Base-by-base conservation (phyloP, 805 yeast genomes). In the Ogataea methylovora region DNA sequence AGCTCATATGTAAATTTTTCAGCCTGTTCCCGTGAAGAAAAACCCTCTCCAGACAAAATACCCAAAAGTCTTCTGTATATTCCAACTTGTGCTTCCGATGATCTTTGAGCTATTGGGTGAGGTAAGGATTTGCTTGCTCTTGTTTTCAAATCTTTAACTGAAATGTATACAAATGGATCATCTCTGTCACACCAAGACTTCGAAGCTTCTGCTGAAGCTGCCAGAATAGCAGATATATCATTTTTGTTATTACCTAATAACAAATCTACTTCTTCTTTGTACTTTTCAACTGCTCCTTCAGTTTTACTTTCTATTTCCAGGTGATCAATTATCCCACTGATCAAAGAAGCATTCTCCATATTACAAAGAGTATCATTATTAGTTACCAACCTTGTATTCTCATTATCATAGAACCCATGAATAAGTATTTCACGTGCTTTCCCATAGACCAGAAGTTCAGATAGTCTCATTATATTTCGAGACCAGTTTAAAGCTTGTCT, bases 291-390 rank as follows among this genome's bases (percentile, higher is more conserved):
- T 4, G 45, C 47, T 2, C 37, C 44, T 12, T 36, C 35, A 2
- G 29, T 24, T 13, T 41, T 41, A 27, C 46, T 46, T 35, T 44
- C 46, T 46, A 58, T 24, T 6, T 39, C 37, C 13, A 78, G 39
- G 39, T 68, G 69, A 52, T 80, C 88, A 18, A 79, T 68, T 1
- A 81, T 60, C 2, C 88, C 92, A 48, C 84, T 76, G 6, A 79
- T 63, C 16, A 78, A 51, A 2, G 74, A 61, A 30, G 58, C 56
- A 8, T 58, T 49, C 44, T 4, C 14, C 29, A 36, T 5, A 41
- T 28, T 33, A 41, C 11, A 10, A 5, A 23, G 22, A 9, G 2
- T 17, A 27, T 27, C 9, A 30, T 11, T 26, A 7, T 4, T 11
- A 2, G 12, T 14, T 5, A n/a, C n/a, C 28, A 10, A 46, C 14